A percentile compares a stretch with the other conserved stretches of the same genome.
Conservation (phyloP, 176 grass and related monocot species). For the Carex pumila region DNA sequence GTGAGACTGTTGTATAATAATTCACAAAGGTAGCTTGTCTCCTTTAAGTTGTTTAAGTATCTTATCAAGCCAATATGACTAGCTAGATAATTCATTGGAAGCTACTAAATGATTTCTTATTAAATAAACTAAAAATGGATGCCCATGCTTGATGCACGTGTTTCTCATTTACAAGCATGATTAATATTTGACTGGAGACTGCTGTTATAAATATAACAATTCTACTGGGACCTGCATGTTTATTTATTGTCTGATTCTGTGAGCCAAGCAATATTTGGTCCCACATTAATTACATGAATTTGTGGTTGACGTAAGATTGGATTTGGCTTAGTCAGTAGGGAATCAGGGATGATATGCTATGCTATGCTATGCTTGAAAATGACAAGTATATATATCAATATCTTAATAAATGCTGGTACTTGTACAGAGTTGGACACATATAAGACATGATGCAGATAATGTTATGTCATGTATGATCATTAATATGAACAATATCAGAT, state of each 20-base stretch:
- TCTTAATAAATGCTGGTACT: neutral
- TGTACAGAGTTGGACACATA: neutral
- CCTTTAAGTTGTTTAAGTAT: neutral
- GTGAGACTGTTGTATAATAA: neutral
- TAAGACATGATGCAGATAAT: neutral
- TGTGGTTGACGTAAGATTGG: neutral
- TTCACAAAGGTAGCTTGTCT: neutral
- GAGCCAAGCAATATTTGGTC: neutral
- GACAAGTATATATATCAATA: neutral
- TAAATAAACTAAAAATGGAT: neutral
- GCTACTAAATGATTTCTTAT: neutral
- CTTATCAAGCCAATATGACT: neutral
- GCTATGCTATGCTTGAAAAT: neutral
- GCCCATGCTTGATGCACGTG: neutral
- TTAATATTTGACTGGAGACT: neutral
- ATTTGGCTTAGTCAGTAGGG: neutral
- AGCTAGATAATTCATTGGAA: neutral
- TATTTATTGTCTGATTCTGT: neutral
- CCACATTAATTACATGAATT: conserved; percentile 1
- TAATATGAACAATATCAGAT: neutral
- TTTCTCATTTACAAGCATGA: neutral
- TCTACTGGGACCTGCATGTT: neutral
- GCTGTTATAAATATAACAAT: neutral
- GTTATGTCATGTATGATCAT: neutral
- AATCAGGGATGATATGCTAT: neutral